Base-by-base conservation (phyloP, 805 yeast species). In the Ogataea nitratoaversa region DNA sequence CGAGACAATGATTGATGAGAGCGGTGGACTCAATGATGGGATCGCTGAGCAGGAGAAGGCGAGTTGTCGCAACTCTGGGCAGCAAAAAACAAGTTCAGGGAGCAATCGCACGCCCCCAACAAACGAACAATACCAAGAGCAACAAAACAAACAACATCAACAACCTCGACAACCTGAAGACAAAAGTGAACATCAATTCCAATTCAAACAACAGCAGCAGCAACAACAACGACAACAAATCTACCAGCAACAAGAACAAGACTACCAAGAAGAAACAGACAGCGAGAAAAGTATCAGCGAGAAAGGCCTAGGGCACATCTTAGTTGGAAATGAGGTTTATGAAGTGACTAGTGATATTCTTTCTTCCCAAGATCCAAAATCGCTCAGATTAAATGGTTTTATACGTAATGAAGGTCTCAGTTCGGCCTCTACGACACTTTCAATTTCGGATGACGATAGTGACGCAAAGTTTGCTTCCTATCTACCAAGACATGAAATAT, bases 1-100 rank as follows among this genome's bases (percentile, higher is more conserved):
- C 32, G 57, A 54, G 18, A 39, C 47, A 19, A 42, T 48, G 42
- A 32, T 24, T 13, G 50, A 42, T 28, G 54, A 54, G 34, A 53
- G 55, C 28, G 57, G 57, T 8, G 57, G 55, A 3, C 17, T 49
- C 11, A 43, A 49, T 30, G 61, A 55, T 30, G 59, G 57, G 7
- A 43, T 44, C 12, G 49, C 43, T 11, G 59, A 52, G 31, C 46
- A 43, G 25, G 50, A 44, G 27, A 42, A 18, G 11, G 40, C 40
- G 40, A 37, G 40, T 37, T 37, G 40, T 37, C 40, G 40, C 40
- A 37, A 33, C 40, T 37, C 40, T 37, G 40, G 40, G 40, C 32
- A 37, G 40, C 40, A 32, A 32, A 23, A 32, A 16, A 30, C 28
- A 31, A 36, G 34, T 20, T 11, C 36, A 43, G 48, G 52, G 53